These are phyloP conservation scores for Ottelia alismoides DNA, from an alignment of 106 monocot species.

Conservation along the genomic window DNA sequence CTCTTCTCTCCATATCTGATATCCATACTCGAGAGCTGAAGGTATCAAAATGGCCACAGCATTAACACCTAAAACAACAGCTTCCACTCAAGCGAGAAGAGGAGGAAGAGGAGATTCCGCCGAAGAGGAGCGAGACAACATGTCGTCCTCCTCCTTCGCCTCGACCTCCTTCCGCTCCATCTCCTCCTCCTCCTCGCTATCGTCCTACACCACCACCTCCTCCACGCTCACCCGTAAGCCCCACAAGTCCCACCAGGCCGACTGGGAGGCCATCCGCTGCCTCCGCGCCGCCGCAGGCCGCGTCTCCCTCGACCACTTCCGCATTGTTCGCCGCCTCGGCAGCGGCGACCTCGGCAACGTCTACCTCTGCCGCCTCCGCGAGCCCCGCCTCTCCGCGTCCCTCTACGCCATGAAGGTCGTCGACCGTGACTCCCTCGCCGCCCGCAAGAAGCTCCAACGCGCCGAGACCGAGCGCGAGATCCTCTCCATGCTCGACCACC, in stretches of 20 bases:
- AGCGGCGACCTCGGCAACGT: slow-evolving; percentile 84
- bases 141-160: no score
- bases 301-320: slow-evolving; percentile 54
- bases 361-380: slow-evolving; percentile 59
- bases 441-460: slow-evolving; percentile 59
- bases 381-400: background rate
- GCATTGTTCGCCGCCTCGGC: slow-evolving; percentile 57
- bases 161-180: no score
- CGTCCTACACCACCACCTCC: background rate
- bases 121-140: no score
- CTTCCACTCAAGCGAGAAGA: no score
- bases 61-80: no score
- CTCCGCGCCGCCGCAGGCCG: background rate
- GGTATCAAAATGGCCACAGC: no score
- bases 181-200: slow-evolving; percentile 4
- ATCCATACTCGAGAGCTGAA: no score
- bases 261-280: slow-evolving; percentile 28
- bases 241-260: slow-evolving; percentile 29
- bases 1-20: no score
- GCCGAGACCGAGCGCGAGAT: slow-evolving; percentile 66
- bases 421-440: slow-evolving; percentile 49
- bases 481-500: slow-evolving; percentile 60
- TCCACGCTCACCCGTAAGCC: slow-evolving; percentile 14
- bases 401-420: slow-evolving; percentile 89
- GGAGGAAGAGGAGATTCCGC: no score